A percentile compares a stretch with the other conserved stretches of the same genome.
phyloP scores from a whole-genome alignment of 1,139 yeast species.

The Candida pseudoviswanathii region DNA sequence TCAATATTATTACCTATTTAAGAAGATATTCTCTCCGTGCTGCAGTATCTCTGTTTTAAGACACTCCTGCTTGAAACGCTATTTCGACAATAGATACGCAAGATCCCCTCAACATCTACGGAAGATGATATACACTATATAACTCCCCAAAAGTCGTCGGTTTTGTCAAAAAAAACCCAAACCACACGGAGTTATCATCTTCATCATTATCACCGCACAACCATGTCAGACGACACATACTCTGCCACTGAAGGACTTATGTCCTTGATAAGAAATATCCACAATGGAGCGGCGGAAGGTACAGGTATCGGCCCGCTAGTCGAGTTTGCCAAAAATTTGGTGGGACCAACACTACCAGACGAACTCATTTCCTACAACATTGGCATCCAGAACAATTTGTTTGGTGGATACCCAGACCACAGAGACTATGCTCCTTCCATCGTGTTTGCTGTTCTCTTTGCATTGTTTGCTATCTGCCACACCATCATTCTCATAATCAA shows the following conservation, averaged over 20 bases:
- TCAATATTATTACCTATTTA: too few species aligned
- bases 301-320: slow-evolving; percentile 26
- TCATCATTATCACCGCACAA: too few species aligned
- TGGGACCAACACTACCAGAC: slow-evolving; percentile 27
- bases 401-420: slow-evolving; percentile 37
- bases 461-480: slow-evolving; percentile 28
- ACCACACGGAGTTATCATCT: not conserved
- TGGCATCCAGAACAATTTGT: slow-evolving; percentile 28
- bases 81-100: too few species aligned
- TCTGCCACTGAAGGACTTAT: slow-evolving; percentile 24
- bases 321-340: slow-evolving; percentile 22
- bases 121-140: too few species aligned
- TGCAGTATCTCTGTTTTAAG: too few species aligned
- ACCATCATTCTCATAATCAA: slow-evolving; percentile 31
- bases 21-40: too few species aligned
- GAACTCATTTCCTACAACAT: slow-evolving; percentile 21
- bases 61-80: too few species aligned
- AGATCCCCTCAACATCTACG: too few species aligned
- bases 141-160: too few species aligned
- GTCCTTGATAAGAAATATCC: slow-evolving; percentile 16
- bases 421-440: slow-evolving; percentile 34
- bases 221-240: slow-evolving; percentile 15
- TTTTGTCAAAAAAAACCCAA: not conserved
- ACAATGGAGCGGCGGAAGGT: slow-evolving; percentile 24
- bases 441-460: slow-evolving; percentile 34